Evolutionary conservation across 768 basidiomycete genomes (phyloP).

Genomic region (Tulasnella sp.): DNA sequence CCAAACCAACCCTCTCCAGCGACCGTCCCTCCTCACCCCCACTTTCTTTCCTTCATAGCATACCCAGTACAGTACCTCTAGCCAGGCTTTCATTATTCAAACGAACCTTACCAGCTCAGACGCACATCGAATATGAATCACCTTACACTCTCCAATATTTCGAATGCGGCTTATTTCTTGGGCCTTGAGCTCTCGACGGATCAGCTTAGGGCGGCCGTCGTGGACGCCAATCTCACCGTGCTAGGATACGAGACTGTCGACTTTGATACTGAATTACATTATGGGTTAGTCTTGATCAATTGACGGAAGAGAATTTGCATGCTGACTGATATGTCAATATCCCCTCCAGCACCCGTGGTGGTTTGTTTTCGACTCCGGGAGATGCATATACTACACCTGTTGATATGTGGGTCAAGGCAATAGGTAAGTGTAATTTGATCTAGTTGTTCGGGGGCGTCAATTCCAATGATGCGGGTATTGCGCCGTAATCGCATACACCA

Average conservation of each 20-base stretch:
- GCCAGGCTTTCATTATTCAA: no score
- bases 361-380: constrained; percentile 76
- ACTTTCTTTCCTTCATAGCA: no score
- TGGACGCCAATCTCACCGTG: constrained; percentile 73
- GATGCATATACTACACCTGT: constrained; percentile 82
- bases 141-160: no score
- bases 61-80: no score
- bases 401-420: constrained; percentile 83
- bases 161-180: constrained; percentile 45
- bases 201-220: constrained; percentile 70
- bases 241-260: constrained; percentile 75
- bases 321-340: not conserved
- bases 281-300: constrained; percentile 42
- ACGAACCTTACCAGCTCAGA: no score
- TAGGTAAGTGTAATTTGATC: constrained; percentile 61
- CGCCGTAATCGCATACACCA: no score
- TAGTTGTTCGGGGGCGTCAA: no score
- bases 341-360: constrained; percentile 59
- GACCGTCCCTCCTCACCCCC: no score
- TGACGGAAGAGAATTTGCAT: not conserved
- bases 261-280: constrained; percentile 71
- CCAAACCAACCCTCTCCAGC: no score
- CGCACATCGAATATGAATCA: no score
- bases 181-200: constrained; percentile 80
- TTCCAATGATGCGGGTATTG: no score